Percentiles rank a stretch among this genome's conserved stretches.
Evolutionary conservation across 2,329 filamentous ascomycete genomes (phyloP).

Genomic region (Aciculosporium take): DNA sequence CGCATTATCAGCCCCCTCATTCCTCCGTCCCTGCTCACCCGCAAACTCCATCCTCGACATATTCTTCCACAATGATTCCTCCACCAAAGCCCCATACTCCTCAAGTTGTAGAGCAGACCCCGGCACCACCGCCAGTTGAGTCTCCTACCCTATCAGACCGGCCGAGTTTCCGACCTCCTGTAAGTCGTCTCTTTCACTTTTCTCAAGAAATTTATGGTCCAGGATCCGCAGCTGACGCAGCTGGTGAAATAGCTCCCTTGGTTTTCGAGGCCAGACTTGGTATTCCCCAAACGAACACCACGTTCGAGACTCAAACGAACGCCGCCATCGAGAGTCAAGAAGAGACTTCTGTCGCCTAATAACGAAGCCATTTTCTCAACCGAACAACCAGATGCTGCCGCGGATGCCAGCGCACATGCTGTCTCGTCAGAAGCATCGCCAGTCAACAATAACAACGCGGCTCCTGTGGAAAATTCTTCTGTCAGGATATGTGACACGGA

Average conservation of each 20-base stretch:
- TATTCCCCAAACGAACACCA: constrained; percentile 31
- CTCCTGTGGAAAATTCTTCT: not conserved
- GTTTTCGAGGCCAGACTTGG: constrained; percentile 35
- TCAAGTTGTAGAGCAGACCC: constrained; percentile 20
- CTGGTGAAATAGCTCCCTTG: constrained; percentile 36
- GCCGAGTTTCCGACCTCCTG: constrained; percentile 33
- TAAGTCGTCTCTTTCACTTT: constrained; percentile 23
- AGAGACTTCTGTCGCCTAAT: constrained; percentile 25
- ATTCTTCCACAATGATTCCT: constrained; percentile 28
- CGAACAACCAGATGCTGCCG: constrained; percentile 21
- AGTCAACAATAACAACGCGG: not conserved
- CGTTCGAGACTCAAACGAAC: constrained; percentile 25
- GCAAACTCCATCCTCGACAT: constrained; percentile 39
- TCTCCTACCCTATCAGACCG: constrained; percentile 7
- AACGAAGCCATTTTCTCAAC: constrained; percentile 29
- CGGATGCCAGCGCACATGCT: not conserved
- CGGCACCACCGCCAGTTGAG: constrained; percentile 1
- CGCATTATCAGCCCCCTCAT: constrained; percentile 41
- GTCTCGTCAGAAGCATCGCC: constrained; percentile 4
- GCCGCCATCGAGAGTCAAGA: constrained; percentile 25
- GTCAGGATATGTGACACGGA: not conserved
- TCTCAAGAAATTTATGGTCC: not conserved
- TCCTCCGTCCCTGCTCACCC: constrained; percentile 28
- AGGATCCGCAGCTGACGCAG: not conserved
- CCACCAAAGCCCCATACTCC: constrained; percentile 35